phyloP scores from a whole-genome alignment of 305 asterid genomes.

The Ilex paraguariensis region DNA sequence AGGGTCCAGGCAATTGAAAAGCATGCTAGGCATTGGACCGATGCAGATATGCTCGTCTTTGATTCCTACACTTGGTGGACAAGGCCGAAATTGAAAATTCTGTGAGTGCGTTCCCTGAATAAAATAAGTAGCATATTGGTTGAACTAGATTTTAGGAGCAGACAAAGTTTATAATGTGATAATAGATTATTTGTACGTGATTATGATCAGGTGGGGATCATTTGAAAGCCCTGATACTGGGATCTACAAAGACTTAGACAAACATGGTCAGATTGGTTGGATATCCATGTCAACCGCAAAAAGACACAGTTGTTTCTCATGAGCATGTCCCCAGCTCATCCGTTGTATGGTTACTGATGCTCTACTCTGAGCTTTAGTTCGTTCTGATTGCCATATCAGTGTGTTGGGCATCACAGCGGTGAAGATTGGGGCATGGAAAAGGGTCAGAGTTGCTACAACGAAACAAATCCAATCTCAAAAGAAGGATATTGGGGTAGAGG shows the following conservation, averaged over 20 bases:
- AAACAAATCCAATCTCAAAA: conserved; percentile 32
- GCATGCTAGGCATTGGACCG: conserved; percentile 57
- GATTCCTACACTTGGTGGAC: conserved; percentile 62
- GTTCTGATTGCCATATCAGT: not conserved
- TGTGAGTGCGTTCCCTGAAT: conserved; percentile 31
- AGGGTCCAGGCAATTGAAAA: conserved; percentile 41
- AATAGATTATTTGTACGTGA: not conserved
- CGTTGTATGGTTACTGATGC: conserved; percentile 11
- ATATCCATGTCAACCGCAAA: conserved; percentile 36
- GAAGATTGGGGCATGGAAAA: conserved; percentile 31
- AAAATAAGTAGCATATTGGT: not conserved
- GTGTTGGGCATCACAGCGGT: conserved; percentile 15
- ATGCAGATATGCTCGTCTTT: conserved; percentile 67
- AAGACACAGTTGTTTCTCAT: conserved; percentile 52
- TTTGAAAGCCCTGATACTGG: conserved; percentile 38
- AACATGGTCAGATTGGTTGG: conserved; percentile 70
- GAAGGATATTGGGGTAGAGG: conserved; percentile 32
- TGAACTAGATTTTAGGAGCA: no score
- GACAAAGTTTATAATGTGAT: not conserved
- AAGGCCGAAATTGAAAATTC: conserved; percentile 30
- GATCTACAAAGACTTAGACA: conserved; percentile 30
- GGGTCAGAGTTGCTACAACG: conserved; percentile 33
- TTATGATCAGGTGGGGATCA: conserved; percentile 50
- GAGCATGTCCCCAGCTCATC: conserved; percentile 47
- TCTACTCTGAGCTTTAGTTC: not conserved